Percentiles rank a stretch among this genome's conserved stretches.
Evolutionary conservation across 768 basidiomycete genomes (phyloP).

Genomic region (Podaxis mareebaensis): DNA sequence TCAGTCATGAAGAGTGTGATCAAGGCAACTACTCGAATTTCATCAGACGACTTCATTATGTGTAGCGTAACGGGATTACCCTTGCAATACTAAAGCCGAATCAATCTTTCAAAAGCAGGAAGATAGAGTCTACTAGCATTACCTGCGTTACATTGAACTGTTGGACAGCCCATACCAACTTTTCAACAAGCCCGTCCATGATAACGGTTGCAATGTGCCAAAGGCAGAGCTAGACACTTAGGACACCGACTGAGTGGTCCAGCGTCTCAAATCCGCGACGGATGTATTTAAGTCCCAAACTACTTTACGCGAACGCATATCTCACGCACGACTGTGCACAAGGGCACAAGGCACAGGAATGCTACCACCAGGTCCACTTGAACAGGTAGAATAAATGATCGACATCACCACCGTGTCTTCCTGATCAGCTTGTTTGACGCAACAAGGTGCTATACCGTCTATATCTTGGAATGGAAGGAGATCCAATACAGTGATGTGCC

Average conservation of each 20-base stretch:
- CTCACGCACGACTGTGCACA: background rate
- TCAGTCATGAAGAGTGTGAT: background rate
- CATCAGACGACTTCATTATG: background rate
- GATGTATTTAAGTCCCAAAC: background rate
- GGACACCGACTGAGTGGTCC: background rate
- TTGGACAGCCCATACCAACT: background rate
- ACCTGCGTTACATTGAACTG: background rate
- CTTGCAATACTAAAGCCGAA: background rate
- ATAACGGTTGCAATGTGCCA: background rate
- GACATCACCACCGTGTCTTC: background rate
- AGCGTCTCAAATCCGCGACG: background rate
- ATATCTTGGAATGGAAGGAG: background rate
- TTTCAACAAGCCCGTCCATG: background rate
- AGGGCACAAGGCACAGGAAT: background rate
- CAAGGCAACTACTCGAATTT: background rate
- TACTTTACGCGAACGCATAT: background rate
- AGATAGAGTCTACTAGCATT: background rate
- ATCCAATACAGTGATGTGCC: background rate
- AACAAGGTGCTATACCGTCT: background rate
- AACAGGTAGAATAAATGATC: background rate
- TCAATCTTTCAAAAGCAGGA: background rate
- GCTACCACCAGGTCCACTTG: background rate
- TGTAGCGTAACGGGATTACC: background rate
- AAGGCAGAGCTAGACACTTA: background rate
- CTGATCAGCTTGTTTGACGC: background rate